Evolutionary conservation across 768 basidiomycete genomes (phyloP), one percentile per base, ranked within the genome.

Genomic region (Rhizopogon vesiculosus): DNA sequence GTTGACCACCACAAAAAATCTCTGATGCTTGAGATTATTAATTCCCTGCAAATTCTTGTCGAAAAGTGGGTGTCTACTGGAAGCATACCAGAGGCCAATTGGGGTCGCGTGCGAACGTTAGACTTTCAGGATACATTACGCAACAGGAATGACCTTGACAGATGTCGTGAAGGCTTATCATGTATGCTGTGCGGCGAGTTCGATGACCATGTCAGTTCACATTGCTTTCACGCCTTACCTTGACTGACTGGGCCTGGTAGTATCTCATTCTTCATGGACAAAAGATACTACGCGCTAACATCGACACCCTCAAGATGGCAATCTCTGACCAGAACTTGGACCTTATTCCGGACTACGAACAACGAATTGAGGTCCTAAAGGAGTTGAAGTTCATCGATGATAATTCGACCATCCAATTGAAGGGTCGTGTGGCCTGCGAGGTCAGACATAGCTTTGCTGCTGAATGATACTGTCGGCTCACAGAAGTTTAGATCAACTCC

Each of bases 401-500:
- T 56, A 93, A 98, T 62, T 89, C 92, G 33, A 99, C 96, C 0
- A 94, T 99, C 3, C 80, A 92, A 31, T 79, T 99, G 49, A 99
- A 99, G 69, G 97, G 97, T 16, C 84, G 97, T 48, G 97, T 99
- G 15, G 97, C 97, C 33, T 99, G 97, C 76, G 97, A 99, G 78
- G 95, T 94, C 56, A 51, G 73, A 25, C 39, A 25, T 1, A 10
- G 13, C 15, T 8, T 46, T 45, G 38, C 12, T 12, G 25, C 41
- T 22, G 29, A 28, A 18, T 28, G 39, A 33, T 56, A 38, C 61
- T 38, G 4, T 5, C 55, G 54, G 42, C 40, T 59, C 43, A 55
- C 33, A 10, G 15, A 42, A 38, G 16, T 53, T n/a, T 64, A 98
- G 95, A 98, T 99, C 68, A 99, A 99, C 68, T 98, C 96, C 7